Evolutionary conservation across 2,329 filamentous ascomycete genomes (phyloP).

Genomic region (Colletotrichum sp.): DNA sequence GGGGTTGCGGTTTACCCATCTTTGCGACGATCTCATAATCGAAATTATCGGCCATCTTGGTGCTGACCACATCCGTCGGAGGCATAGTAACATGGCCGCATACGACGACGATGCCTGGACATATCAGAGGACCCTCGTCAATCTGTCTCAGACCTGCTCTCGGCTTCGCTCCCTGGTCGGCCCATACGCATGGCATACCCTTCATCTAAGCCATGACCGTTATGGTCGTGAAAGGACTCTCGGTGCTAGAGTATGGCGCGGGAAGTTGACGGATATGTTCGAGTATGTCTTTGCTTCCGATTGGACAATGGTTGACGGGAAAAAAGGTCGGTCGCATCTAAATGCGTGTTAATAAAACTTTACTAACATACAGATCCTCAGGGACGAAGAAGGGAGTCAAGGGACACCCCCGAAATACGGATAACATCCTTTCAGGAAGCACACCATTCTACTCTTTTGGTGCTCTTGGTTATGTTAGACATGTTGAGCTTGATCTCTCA

Average conservation of each 20-base stretch:
- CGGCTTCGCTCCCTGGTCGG: background rate
- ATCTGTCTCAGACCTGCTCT: background rate
- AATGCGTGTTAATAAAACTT: background rate
- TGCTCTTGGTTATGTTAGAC: background rate
- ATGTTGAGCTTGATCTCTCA: background rate
- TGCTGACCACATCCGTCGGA: background rate
- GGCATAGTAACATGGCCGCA: background rate
- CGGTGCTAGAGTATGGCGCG: background rate
- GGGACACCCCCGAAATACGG: background rate
- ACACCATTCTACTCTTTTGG: background rate
- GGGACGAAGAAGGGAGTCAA: background rate
- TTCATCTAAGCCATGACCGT: background rate
- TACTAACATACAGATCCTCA: background rate
- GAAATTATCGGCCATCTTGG: background rate
- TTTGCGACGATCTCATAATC: background rate
- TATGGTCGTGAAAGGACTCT: background rate
- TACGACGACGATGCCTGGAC: background rate
- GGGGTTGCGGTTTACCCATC: background rate
- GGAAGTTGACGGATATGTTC: background rate
- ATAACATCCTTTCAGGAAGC: background rate
- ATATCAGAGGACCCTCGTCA: background rate
- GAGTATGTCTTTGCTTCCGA: background rate
- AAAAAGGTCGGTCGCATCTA: background rate
- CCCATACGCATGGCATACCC: background rate
- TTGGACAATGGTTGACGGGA: background rate